Percentiles rank a stretch among this genome's conserved stretches.
Conservation (phyloP, 495 filamentous ascomycete genomes). For the Acidiella bohemica region DNA sequence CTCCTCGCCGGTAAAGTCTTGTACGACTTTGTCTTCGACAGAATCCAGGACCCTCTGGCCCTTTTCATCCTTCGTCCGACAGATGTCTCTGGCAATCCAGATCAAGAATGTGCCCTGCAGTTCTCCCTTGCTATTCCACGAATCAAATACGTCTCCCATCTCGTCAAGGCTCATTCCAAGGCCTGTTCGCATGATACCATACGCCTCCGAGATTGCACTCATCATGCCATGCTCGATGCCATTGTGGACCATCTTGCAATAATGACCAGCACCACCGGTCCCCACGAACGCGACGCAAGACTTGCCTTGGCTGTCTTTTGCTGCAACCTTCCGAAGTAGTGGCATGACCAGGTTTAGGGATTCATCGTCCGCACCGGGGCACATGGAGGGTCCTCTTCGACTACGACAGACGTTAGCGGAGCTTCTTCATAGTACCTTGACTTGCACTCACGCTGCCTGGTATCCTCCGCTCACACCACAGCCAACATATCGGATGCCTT, state of each 20-base stretch:
- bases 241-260: conserved; percentile 70
- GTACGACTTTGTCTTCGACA: conserved; percentile 63
- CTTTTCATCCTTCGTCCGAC: conserved; percentile 32
- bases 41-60: conserved; percentile 44
- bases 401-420: conserved; percentile 2
- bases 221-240: conserved; percentile 65
- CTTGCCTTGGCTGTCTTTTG: conserved; percentile 43
- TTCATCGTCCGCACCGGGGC: conserved; percentile 47
- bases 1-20: conserved; percentile 54
- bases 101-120: conserved; percentile 47
- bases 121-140: conserved; percentile 48
- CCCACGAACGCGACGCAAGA: conserved; percentile 52
- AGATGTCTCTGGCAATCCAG: conserved; percentile 50
- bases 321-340: conserved; percentile 45
- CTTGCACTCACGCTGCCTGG: conserved; percentile 39
- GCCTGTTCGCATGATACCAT: conserved; percentile 47
- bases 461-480: conserved; percentile 59
- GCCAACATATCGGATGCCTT: conserved; percentile 51
- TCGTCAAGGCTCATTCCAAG: conserved; percentile 49
- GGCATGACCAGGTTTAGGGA: conserved; percentile 49
- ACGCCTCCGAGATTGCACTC: conserved; percentile 47
- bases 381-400: conserved; percentile 49
- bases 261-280: conserved; percentile 52
- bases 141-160: conserved; percentile 45
- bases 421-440: not conserved